Evolutionary conservation across 2,329 filamentous ascomycete species (phyloP).

Genomic region (Nigrospora oryzae): DNA sequence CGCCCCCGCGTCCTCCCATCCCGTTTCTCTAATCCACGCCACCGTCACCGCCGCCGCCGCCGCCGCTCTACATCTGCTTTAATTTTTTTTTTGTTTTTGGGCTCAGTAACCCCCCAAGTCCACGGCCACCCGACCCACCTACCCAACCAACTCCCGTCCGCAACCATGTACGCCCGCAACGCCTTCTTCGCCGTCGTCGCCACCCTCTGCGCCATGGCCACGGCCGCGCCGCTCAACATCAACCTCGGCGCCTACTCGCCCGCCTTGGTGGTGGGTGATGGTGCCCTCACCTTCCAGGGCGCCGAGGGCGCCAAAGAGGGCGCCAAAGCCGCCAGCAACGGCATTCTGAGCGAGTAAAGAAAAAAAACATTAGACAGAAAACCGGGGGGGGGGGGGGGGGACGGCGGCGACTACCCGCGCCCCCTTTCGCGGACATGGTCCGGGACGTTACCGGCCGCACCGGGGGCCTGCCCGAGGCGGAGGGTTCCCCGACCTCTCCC

Average conservation of each 20-base stretch:
- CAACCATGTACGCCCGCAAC: constrained; percentile 14
- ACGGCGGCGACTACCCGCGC: too few relatives aligned
- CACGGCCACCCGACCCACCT: too few relatives aligned
- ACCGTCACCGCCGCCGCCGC: neutral
- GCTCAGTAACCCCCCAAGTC: too few relatives aligned
- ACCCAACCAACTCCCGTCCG: too few relatives aligned
- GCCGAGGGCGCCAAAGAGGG: constrained; percentile 8
- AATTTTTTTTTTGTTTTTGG: too few relatives aligned
- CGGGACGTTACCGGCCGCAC: too few relatives aligned
- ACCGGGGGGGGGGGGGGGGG: too few relatives aligned
- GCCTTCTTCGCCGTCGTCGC: constrained; percentile 18
- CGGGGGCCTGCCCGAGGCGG: too few relatives aligned
- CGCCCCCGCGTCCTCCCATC: neutral
- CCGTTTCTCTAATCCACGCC: neutral
- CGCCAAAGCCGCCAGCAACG: neutral
- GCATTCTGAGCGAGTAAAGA: neutral
- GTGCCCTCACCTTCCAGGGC: constrained; percentile 34
- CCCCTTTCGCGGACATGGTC: too few relatives aligned
- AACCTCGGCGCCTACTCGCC: constrained; percentile 26
- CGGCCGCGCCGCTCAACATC: constrained; percentile 23
- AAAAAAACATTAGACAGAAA: too few relatives aligned
- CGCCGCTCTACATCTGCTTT: too few relatives aligned
- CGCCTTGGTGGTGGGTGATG: constrained; percentile 28
- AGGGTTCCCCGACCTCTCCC: too few relatives aligned
- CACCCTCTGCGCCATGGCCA: constrained; percentile 16